Base-by-base conservation (phyloP, 257 asterid genomes). In the Echites panduratus region DNA sequence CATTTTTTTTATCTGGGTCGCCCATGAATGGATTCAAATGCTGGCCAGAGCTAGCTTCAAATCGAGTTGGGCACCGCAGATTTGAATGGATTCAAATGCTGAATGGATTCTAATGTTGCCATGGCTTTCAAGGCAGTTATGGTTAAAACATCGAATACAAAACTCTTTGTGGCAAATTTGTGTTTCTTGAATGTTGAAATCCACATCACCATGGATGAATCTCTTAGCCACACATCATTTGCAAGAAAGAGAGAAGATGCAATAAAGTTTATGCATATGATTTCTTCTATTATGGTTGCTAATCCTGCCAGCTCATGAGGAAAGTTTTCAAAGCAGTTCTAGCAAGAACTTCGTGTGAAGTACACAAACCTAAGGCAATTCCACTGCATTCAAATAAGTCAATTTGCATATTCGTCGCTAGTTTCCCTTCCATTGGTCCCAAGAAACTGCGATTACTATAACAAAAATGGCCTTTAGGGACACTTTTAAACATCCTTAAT, bases 311-410 rank as follows among this genome's bases (percentile, higher is more conserved):
- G n/a, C 77, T 44, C 54, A 78, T 88, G 41, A 88, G 58, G 61
- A 92, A 92, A 29, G 76, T 76, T 75, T 87, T 76, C 32, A 89
- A 73, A 5, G 86, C 89, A 59, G 82, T 58, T 44, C 97, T 96
- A 72, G 89, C 97, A 29, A 89, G 85, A 80, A 88, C 71, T 71
- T 73, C 84, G 38, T 92, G 96, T 0, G 96, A 84, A 49, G 89
- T 75, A 61, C 96, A 87, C 19, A 89, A 17, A 1, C 92, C 96
- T 44, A 92, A 74, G 7, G 96, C 88, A 17, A 92, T 82, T 32
- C 96, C 97, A 52, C 97, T 96, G 14, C 97, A 92, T 56, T 82
- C 80, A 41, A 89, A 89, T 7, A 70, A 54, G 71, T 65, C 89
- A 0, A 84, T 84, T 69, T 89, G 96, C n/a, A 92, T 63, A 50